Evolutionary conservation across 805 yeast genomes (phyloP).

Genomic region (Lachancea kluyveri): DNA sequence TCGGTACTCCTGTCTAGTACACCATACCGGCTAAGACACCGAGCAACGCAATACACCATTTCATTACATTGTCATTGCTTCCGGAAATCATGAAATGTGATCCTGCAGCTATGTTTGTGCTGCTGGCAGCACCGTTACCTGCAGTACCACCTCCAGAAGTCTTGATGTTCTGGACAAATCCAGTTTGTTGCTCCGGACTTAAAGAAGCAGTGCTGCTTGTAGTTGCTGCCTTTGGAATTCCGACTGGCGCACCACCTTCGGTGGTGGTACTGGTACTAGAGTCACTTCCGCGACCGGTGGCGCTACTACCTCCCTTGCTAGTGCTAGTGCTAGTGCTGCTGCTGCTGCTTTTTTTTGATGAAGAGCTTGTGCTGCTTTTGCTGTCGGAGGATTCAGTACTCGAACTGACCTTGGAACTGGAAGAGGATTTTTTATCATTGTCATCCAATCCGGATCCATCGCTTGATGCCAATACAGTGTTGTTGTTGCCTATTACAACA

Average conservation of each 20-base stretch:
- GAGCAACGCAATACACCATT: too few relatives aligned
- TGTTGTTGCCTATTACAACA: conserved; percentile 57
- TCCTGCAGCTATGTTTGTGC: conserved; percentile 9
- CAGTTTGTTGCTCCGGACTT: too few relatives aligned
- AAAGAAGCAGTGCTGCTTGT: conserved; percentile 1
- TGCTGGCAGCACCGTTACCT: conserved; percentile 7
- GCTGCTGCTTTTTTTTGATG: conserved; percentile 8
- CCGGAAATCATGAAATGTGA: too few relatives aligned
- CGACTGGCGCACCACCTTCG: not conserved
- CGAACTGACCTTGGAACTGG: conserved; percentile 16
- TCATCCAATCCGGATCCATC: conserved; percentile 66
- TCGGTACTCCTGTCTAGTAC: too few relatives aligned
- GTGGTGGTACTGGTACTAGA: not conserved
- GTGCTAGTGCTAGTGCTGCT: conserved; percentile 4
- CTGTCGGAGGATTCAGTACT: conserved; percentile 9
- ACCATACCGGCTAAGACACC: too few relatives aligned
- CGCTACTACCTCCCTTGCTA: conserved; percentile 1
- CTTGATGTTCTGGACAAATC: conserved; percentile 17
- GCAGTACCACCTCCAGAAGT: conserved; percentile 6
- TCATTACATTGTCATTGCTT: too few relatives aligned
- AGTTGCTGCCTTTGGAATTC: conserved; percentile 7
- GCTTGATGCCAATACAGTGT: conserved; percentile 51
- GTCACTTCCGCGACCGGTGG: not conserved
- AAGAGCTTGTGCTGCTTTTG: conserved; percentile 2
- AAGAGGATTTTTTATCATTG: conserved; percentile 23